phyloP scores from a whole-genome alignment of 257 asterid species.

The Striga asiatica region DNA sequence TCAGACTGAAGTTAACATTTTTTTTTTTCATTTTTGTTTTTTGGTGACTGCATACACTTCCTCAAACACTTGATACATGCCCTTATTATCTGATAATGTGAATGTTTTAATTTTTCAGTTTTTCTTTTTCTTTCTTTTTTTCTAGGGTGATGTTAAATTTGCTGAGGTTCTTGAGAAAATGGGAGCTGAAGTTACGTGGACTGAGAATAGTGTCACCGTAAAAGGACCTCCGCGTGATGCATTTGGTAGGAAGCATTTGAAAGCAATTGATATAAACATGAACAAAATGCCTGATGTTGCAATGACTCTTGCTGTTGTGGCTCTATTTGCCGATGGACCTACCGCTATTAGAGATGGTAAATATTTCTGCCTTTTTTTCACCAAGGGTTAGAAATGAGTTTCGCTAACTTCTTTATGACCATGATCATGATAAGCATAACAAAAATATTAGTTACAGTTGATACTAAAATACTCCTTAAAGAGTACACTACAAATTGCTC shows the following conservation, averaged over 20 bases:
- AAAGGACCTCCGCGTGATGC: conserved; percentile 65
- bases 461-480: background rate
- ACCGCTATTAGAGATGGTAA: conserved; percentile 95
- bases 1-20: too few relatives aligned
- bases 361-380: conserved; percentile 7
- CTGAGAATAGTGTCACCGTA: conserved; percentile 91
- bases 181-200: conserved; percentile 96
- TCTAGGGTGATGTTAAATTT: conserved; percentile 88
- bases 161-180: conserved; percentile 94
- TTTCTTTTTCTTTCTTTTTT: background rate
- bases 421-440: background rate
- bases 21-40: background rate
- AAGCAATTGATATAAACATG: conserved; percentile 80
- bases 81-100: background rate
- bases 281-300: conserved; percentile 99
- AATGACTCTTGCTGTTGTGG: conserved; percentile 97
- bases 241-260: conserved; percentile 62
- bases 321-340: conserved; percentile 92
- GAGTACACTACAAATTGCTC: background rate
- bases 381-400: background rate
- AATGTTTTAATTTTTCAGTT: background rate
- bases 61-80: too few relatives aligned
- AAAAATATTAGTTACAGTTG: too few relatives aligned
- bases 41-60: background rate
- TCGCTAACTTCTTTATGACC: background rate